These are phyloP conservation scores for Rhododendron ovatum DNA, from an alignment of 148 eudicot genomes.

Conservation along the genomic window DNA sequence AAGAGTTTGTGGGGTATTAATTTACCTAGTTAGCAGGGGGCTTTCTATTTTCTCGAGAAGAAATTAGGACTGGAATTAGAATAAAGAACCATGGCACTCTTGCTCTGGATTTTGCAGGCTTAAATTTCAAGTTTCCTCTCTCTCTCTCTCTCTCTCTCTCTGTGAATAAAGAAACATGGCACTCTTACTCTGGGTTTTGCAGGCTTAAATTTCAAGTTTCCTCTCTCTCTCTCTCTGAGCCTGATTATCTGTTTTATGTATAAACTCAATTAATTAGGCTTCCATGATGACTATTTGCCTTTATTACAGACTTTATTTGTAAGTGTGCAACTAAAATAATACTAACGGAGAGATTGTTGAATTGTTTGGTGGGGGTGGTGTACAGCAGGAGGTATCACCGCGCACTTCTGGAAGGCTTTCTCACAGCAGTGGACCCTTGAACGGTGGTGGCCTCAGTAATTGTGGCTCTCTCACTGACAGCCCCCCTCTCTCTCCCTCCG, in stretches of 20 bases:
- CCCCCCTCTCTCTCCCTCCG: slow-evolving; percentile 90
- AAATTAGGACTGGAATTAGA: neutral
- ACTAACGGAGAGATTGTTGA: neutral
- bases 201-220: neutral
- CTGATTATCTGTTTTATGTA: neutral
- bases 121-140: neutral
- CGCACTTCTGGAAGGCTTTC: slow-evolving; percentile 92
- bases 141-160: neutral
- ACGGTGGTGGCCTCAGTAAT: slow-evolving; percentile 34
- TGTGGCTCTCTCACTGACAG: slow-evolving; percentile 83
- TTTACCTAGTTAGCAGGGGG: slow-evolving; percentile 8
- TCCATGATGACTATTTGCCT: neutral
- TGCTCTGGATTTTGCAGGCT: slow-evolving; percentile 10
- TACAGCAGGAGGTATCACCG: slow-evolving; percentile 91
- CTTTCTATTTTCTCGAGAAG: slow-evolving; percentile 16
- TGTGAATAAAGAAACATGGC: no score
- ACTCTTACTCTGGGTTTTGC: neutral
- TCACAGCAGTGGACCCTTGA: slow-evolving; percentile 91
- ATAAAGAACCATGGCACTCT: neutral
- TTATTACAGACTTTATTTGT: neutral
- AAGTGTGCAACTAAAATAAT: neutral
- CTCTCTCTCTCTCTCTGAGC: neutral
- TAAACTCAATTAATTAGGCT: neutral
- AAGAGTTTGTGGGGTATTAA: neutral
- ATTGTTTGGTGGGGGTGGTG: neutral